Base-by-base conservation (phyloP, 768 basidiomycete genomes). In the Cyathus striatus region DNA sequence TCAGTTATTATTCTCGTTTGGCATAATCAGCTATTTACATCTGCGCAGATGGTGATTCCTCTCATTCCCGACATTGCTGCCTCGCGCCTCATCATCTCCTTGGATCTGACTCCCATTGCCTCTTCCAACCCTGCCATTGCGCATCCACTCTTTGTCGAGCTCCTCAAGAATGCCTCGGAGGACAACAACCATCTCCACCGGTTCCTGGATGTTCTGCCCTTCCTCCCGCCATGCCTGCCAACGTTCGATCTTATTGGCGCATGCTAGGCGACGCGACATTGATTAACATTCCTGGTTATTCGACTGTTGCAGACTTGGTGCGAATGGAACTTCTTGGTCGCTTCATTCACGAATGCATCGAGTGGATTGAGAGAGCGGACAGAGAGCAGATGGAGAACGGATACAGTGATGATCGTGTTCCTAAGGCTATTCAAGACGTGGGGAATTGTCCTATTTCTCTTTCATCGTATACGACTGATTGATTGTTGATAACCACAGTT, bases 161-260 rank as follows among this genome's bases (percentile, higher is more conserved):
- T 87, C 27, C 67, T 87, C 35, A 67, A 72, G 17, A 60, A 66
- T 37, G 55, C 64, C 6, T 55, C 62, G 26, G 63, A 61, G 23
- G 66, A 68, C 14, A 56, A 62, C 44, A 61, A 62, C 47, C 60
- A 65, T 41, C 65, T 68, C 17, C 68, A 63, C 36, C 68, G 72
- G 2, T 86, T 81, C 61, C 67, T 88, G 42, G 79, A 86, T 37
- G 75, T 79, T 18, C 64, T 90, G 10, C 69, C 72, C 6, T 75
- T 63, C 52, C 73, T 90, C 37, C 83, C 88, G 3, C 87, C 87
- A 1, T 82, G 80, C 0, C 65, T 89, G 23, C 70, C 83, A 20
- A 78, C 84, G 3, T 86, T 89, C 51, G 86, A 90, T 55, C 66
- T 90, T 25, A 63, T 87, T 23, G 86, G 80, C 75, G 79, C 9